Percentiles rank a stretch among this genome's conserved stretches.
These are phyloP conservation scores for Sporisorium iseilematis-ciliati DNA, from an alignment of 1,284 basidiomycete genomes.

Conservation along the genomic window DNA sequence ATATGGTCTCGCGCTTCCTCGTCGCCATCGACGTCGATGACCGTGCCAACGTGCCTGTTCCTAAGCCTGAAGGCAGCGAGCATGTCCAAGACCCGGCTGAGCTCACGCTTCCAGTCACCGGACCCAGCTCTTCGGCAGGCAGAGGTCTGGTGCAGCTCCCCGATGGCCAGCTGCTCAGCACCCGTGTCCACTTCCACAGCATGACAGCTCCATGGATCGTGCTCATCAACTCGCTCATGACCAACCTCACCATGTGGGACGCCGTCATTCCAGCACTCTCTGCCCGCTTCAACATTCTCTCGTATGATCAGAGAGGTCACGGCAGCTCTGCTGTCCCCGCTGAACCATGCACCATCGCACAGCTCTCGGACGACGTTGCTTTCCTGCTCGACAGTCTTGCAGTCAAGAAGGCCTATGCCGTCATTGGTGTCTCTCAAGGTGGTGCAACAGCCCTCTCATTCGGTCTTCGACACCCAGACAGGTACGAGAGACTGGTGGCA, in stretches of 20 bases:
- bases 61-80: conserved; percentile 61
- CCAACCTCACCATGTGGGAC: conserved; percentile 71
- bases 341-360: conserved; percentile 67
- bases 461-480: conserved; percentile 67
- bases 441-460: conserved; percentile 71
- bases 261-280: conserved; percentile 67
- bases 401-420: conserved; percentile 62
- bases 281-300: conserved; percentile 70
- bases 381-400: conserved; percentile 68
- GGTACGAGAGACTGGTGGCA: conserved; percentile 67
- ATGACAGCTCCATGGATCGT: conserved; percentile 68
- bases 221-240: conserved; percentile 72
- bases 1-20: conserved; percentile 72
- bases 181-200: conserved; percentile 59
- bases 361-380: conserved; percentile 71
- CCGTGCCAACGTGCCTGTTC: conserved; percentile 64
- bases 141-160: conserved; percentile 54
- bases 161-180: conserved; percentile 54
- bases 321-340: conserved; percentile 68
- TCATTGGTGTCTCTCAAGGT: conserved; percentile 72
- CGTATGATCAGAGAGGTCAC: conserved; percentile 72
- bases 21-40: conserved; percentile 71
- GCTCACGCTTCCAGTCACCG: conserved; percentile 16
- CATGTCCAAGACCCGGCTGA: conserved; percentile 36
- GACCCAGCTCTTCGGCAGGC: conserved; percentile 48